Evolutionary conservation across 2,329 filamentous ascomycete species (phyloP).

Genomic region (Chrysoporthe austroafricana): DNA sequence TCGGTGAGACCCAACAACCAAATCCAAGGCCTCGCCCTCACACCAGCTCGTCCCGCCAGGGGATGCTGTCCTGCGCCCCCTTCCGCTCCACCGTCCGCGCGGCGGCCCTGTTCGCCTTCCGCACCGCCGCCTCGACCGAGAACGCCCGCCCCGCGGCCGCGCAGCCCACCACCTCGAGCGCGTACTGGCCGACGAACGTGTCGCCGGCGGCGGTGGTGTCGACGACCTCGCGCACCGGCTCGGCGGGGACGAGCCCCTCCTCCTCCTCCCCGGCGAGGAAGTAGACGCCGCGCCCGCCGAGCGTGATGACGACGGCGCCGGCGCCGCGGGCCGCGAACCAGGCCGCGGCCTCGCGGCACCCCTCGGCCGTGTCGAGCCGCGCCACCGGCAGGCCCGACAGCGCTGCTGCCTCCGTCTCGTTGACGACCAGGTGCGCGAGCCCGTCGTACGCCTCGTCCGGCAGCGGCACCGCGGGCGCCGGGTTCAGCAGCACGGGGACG

Average conservation of each 20-base stretch:
- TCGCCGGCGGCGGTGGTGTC: constrained; percentile 95
- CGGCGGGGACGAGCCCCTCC: constrained; percentile 61
- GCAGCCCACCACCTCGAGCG: constrained; percentile 67
- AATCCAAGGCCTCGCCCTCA: constrained; percentile 12
- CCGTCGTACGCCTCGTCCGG: constrained; percentile 68
- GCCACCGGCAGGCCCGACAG: constrained; percentile 61
- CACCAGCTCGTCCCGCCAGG: constrained; percentile 58
- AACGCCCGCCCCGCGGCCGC: constrained; percentile 41
- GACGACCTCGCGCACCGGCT: constrained; percentile 71
- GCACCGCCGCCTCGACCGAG: constrained; percentile 62
- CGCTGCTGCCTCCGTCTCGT: constrained; percentile 85
- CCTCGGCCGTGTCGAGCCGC: constrained; percentile 51
- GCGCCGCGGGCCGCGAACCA: constrained; percentile 74
- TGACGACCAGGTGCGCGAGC: constrained; percentile 81
- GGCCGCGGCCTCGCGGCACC: constrained; percentile 51
- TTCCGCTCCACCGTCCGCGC: constrained; percentile 67
- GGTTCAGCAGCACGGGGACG: constrained; percentile 78
- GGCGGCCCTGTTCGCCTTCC: constrained; percentile 64
- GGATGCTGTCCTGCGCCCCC: constrained; percentile 70
- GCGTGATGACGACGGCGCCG: constrained; percentile 77
- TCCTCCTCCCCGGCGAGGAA: constrained; percentile 51
- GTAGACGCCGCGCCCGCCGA: constrained; percentile 80
- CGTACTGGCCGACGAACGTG: constrained; percentile 90
- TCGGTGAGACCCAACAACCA: too few species aligned
- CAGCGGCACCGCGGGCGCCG: constrained; percentile 74